Percentiles rank a stretch among this genome's conserved stretches.
These are phyloP conservation scores for Scheffersomyces ergatensis DNA, from an alignment of 805 yeast genomes.

Conservation along the genomic window DNA sequence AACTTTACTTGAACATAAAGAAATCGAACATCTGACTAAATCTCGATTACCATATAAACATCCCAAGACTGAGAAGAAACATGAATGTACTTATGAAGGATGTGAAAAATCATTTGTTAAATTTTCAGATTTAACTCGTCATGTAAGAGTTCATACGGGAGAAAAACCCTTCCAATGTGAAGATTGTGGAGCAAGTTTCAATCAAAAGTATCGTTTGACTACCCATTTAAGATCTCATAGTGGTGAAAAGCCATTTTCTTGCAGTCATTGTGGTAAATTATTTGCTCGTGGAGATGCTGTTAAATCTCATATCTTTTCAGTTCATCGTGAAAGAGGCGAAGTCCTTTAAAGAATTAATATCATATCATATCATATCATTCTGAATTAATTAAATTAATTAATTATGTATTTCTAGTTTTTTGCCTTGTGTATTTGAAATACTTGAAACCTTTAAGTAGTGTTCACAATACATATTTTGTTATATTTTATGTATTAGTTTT, in stretches of 20 bases:
- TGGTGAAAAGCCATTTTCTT: slow-evolving; percentile 21
- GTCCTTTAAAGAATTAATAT: not conserved
- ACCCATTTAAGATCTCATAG: slow-evolving; percentile 21
- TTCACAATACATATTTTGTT: no score
- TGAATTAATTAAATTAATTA: no score
- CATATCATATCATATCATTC: no score
- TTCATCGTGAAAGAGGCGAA: slow-evolving; percentile 14
- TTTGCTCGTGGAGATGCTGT: slow-evolving; percentile 25
- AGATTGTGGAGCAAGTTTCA: slow-evolving; percentile 14
- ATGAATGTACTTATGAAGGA: slow-evolving; percentile 10
- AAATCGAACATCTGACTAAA: slow-evolving; percentile 3
- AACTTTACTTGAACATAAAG: slow-evolving; percentile 5
- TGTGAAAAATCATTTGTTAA: slow-evolving; percentile 15
- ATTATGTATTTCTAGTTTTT: no score
- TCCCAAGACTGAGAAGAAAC: slow-evolving; percentile 4
- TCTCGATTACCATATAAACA: slow-evolving; percentile 1
- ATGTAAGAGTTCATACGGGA: slow-evolving; percentile 13
- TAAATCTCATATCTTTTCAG: slow-evolving; percentile 17
- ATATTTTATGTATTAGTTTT: no score
- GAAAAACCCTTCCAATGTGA: slow-evolving; percentile 16
- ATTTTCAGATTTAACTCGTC: slow-evolving; percentile 14
- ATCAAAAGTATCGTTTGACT: slow-evolving; percentile 18
- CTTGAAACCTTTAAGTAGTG: no score
- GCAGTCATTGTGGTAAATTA: slow-evolving; percentile 17
- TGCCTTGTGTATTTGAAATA: no score